phyloP scores from a whole-genome alignment of 192 early-diverging fungal genomes.

The Coemansia sp. region DNA sequence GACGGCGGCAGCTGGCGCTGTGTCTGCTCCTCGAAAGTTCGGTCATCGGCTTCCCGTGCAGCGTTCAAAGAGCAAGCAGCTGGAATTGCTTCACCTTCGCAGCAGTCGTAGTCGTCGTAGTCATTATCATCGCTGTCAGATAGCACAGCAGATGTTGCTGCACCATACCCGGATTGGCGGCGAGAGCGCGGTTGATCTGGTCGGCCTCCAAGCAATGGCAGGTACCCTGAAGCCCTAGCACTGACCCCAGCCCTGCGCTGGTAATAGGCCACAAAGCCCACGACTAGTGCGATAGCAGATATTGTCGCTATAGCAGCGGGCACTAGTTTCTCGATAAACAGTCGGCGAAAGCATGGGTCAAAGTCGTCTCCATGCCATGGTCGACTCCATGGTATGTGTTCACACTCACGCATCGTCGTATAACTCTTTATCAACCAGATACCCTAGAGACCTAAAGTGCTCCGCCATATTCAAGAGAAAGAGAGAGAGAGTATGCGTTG shows the following conservation, averaged over 20 bases:
- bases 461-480: neutral
- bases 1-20: constrained; percentile 13
- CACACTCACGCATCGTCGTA: constrained; percentile 11
- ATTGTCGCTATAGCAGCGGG: constrained; percentile 21
- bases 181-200: neutral
- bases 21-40: constrained; percentile 5
- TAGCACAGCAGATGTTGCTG: neutral
- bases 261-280: constrained; percentile 18
- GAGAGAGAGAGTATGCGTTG: neutral
- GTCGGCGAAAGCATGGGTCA: constrained; percentile 43
- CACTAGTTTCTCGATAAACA: constrained; percentile 35
- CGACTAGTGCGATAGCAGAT: constrained; percentile 17
- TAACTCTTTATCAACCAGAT: neutral
- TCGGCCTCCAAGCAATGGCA: constrained; percentile 12
- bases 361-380: constrained; percentile 51
- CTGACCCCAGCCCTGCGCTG: neutral
- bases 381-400: constrained; percentile 32
- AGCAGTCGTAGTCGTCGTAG: constrained; percentile 9
- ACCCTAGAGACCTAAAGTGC: constrained; percentile 65
- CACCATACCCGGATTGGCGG: constrained; percentile 8
- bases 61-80: neutral
- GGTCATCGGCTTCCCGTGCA: neutral
- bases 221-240: neutral
- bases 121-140: constrained; percentile 19
- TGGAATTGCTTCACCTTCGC: neutral